Evolutionary conservation across 148 eudicot genomes (phyloP).

Genomic region (Pouteria glomerata): DNA sequence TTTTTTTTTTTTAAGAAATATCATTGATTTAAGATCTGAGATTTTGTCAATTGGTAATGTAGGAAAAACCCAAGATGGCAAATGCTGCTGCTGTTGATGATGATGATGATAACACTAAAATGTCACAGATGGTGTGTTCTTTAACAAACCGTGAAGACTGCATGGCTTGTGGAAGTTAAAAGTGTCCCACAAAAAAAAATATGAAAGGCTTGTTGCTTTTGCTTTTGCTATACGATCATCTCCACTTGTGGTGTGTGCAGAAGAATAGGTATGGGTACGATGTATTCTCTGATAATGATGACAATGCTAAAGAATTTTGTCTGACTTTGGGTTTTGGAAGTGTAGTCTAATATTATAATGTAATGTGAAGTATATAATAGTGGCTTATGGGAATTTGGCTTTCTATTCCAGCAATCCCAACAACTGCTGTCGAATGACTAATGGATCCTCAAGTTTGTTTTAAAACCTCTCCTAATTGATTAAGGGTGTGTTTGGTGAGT

Average conservation of each 20-base stretch:
- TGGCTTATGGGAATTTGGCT: too few species aligned
- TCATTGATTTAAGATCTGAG: too few species aligned
- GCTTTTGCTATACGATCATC: neutral
- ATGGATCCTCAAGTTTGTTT: too few species aligned
- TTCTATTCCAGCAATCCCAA: too few species aligned
- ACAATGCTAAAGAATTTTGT: neutral
- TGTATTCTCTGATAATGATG: neutral
- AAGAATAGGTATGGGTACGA: neutral
- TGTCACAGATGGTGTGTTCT: slow-evolving; percentile 84
- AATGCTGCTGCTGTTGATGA: too few species aligned
- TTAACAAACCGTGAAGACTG: slow-evolving; percentile 81
- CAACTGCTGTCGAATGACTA: too few species aligned
- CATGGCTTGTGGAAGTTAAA: slow-evolving; percentile 82
- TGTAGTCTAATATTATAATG: neutral
- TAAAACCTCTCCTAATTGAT: too few species aligned
- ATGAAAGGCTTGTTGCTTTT: neutral
- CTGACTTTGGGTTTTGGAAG: neutral
- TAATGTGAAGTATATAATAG: neutral
- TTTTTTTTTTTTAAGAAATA: neutral
- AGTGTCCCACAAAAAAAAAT: neutral
- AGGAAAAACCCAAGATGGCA: slow-evolving; percentile 48
- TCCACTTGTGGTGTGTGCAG: neutral
- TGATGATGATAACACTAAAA: slow-evolving; percentile 46
- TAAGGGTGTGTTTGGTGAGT: too few species aligned
- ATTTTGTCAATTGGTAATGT: too few species aligned